A percentile compares a stretch with the other conserved stretches of the same genome.
Evolutionary conservation across 164 flowering plant genomes (phyloP).

Genomic region (Berberis thunbergii): DNA sequence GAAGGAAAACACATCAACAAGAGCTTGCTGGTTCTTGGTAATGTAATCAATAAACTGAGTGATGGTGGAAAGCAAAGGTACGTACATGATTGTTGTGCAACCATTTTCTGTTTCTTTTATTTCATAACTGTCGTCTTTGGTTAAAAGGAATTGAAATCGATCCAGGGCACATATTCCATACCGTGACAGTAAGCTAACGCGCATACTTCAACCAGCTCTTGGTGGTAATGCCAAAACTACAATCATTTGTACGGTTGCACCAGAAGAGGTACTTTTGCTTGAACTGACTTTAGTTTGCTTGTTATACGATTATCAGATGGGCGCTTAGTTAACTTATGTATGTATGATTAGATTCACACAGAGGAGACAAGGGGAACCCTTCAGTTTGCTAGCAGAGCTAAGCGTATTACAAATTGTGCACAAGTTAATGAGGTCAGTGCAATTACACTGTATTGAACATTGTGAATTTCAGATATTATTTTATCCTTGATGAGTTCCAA

Average conservation of each 20-base stretch:
- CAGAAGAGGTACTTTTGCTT: constrained; percentile 67
- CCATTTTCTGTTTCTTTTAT: neutral
- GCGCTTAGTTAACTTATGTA: neutral
- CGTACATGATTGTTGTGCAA: neutral
- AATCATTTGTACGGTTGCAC: constrained; percentile 91
- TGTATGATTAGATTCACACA: constrained; percentile 48
- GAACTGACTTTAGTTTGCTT: neutral
- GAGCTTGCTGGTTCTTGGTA: constrained; percentile 95
- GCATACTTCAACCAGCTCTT: constrained; percentile 95
- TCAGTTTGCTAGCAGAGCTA: constrained; percentile 97
- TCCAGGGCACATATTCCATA: constrained; percentile 94
- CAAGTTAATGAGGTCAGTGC: constrained; percentile 91
- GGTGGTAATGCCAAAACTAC: constrained; percentile 99
- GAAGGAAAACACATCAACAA: constrained; percentile 96
- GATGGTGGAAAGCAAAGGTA: constrained; percentile 90
- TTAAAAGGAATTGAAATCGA: constrained; percentile 7
- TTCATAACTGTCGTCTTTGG: neutral
- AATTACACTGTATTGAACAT: neutral
- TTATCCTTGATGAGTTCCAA: too few relatives aligned
- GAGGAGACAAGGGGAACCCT: constrained; percentile 98
- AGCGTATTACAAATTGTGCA: constrained; percentile 83
- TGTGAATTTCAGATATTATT: too few relatives aligned
- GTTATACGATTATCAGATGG: neutral
- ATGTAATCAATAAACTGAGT: constrained; percentile 88
- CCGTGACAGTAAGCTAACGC: constrained; percentile 94